Base-by-base conservation (phyloP, 352 stramenopile genomes). In the Phytopythium ostracodes region DNA sequence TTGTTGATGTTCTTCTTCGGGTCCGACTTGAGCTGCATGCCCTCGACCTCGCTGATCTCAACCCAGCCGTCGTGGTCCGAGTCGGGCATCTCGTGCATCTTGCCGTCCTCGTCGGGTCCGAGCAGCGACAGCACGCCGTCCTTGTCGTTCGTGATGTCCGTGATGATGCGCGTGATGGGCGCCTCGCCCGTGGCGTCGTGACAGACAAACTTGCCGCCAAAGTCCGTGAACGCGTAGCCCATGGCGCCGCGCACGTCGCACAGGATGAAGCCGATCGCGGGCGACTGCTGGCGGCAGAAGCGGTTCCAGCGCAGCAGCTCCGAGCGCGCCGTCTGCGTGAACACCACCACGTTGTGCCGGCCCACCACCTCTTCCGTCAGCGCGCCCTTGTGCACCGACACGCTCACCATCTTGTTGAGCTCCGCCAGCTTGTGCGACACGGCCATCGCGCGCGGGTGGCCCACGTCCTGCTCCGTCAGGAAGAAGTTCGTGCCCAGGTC, bases 401-500 rank as follows among this genome's bases (percentile, higher is more conserved):
- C 84, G 0, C 70, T 73, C 60, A 97, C 89, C 77, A 96, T 90
- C 69, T 94, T 94, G 79, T 98, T 98, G 10, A 98, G 76, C 68
- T 97, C 92, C 33, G 88, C 84, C 33, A 98, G 75, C 73, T 89
- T 90, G 73, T 94, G 81, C 25, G 78, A 67, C 49, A 88, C 82
- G 2, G 81, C 81, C 2, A 63, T 49, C 5, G 83, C 85, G 25
- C 87, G 79, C 10, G 88, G 83, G 18, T 80, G 65, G 11, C 86
- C 87, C 15, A 96, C 75, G 61, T 96, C 85, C 38, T 84, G 59
- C 67, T 97, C 87, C 43, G 76, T 80, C 18, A 98, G 68, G 65
- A 98, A 98, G 61, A 98, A 98, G 65, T 98, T 98, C n/a, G 68
- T 67, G 29, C 93, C 93, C n/a, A 97, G 67, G 68, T 98, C 92